Base-by-base conservation (phyloP, 768 basidiomycete species). In the Saitozyma sp. region DNA sequence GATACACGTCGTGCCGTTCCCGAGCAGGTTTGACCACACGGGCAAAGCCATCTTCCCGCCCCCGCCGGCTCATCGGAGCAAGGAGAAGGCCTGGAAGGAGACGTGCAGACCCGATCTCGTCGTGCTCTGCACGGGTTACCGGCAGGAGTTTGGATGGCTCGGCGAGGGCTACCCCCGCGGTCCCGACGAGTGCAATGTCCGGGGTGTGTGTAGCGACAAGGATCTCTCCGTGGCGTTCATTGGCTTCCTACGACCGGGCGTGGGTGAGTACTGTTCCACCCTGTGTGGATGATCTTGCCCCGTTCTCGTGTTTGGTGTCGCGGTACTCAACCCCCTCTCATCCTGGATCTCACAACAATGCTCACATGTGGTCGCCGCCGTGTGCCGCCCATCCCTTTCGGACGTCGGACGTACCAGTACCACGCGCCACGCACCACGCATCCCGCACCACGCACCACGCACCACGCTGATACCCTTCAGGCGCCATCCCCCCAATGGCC, bases 1-100 rank as follows among this genome's bases (percentile, higher is more conserved):
- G 6, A 78, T 86, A 53, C 83, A 87, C 54, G 80, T 86, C 29
- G 85, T 86, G 8, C 85, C 86, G 1, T 87, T 85, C 73, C 86
- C 86, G 0, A 76, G 74, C 8, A 71, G 78, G 19, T 83, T 87
- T 61, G 76, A 80, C 39, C 63, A 75, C 1, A 59, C 74, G 41
- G 86, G 86, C 0, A 75, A 71, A 13, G 84, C 83, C 4, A 74
- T 84, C 11, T 86, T 86, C 65, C 81, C 83, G n/a, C 41, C 50
- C 5, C 72, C 72, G 48, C 74, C 54, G 37, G 71, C 10, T 77
- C 75, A 69, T 76, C 79, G 64, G 46, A 71, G 80, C 20, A 85
- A 84, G 71, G 74, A 73, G 54, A 55, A 51, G 5, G 71, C 59
- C 11, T 76, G 74, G 74, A 76, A 73, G 48, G 63, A 67, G 42